These are phyloP conservation scores for Podaxis rugospora DNA, from an alignment of 768 basidiomycete genomes.

Conservation along the genomic window DNA sequence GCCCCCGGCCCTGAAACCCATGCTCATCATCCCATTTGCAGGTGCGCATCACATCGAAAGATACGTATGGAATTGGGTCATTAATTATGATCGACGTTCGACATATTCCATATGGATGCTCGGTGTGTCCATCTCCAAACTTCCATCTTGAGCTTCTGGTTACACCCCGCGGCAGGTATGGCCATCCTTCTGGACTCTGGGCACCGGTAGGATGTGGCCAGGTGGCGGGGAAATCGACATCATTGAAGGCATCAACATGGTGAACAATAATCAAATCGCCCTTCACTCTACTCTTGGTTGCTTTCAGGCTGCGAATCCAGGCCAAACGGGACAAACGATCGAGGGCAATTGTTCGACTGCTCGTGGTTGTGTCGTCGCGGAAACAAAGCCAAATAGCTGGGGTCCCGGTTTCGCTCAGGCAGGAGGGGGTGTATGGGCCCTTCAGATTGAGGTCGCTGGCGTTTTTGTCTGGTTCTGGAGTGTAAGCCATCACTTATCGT, in stretches of 20 bases:
- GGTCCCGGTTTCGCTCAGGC: slow-evolving; percentile 61
- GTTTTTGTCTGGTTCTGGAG: slow-evolving; percentile 41
- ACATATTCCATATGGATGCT: slow-evolving; percentile 49
- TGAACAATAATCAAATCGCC: slow-evolving; percentile 67
- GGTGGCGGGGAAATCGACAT: slow-evolving; percentile 53
- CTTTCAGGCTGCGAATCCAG: slow-evolving; percentile 27
- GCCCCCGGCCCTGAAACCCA: not conserved
- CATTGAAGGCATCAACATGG: slow-evolving; percentile 79
- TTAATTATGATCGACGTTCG: slow-evolving; percentile 41
- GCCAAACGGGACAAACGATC: slow-evolving; percentile 45
- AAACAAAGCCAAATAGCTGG: slow-evolving; percentile 57
- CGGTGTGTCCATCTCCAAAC: slow-evolving; percentile 29
- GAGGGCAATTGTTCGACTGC: slow-evolving; percentile 54
- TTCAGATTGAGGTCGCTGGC: slow-evolving; percentile 58
- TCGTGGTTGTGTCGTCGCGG: slow-evolving; percentile 63
- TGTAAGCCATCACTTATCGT: slow-evolving; percentile 22
- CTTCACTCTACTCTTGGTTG: slow-evolving; percentile 63
- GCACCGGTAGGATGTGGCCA: slow-evolving; percentile 39
- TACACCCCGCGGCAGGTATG: slow-evolving; percentile 29
- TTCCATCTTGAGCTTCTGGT: not conserved
- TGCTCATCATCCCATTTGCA: slow-evolving; percentile 14
- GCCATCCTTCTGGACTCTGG: slow-evolving; percentile 47
- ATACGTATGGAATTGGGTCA: slow-evolving; percentile 38
- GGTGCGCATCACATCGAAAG: slow-evolving; percentile 42
- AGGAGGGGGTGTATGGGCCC: slow-evolving; percentile 75